Base-by-base conservation (phyloP, 495 filamentous ascomycete species). In the Darksidea phi region DNA sequence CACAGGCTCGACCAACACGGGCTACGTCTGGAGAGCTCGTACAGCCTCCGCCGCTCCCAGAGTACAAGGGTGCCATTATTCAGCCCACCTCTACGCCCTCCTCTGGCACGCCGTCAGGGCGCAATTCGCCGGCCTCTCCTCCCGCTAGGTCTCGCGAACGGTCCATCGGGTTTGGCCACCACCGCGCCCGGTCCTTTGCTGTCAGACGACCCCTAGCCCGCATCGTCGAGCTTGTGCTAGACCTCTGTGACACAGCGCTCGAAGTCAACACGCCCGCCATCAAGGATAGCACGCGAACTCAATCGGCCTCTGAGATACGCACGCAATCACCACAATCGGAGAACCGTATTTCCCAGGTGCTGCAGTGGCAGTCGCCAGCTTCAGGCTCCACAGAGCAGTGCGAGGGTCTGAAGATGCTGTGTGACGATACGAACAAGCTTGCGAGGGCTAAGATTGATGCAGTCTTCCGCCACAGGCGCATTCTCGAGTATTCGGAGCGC, bases 311-410 rank as follows among this genome's bases (percentile, higher is more conserved):
- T 6, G 77, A 78, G 36, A 84, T 97, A 53, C 85, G 95, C 25
- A 95, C 93, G 1, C 84, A 96, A 70, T 97, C 95, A 0, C 94
- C 94, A 10, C 88, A 97, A 70, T 97, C 94, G 3, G 94, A 97
- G 70, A 90, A 87, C 41, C 85, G 92, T 12, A 90, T 96, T 54
- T 85, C 88, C 0, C 95, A 98, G 73, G 92, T 98, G 26, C 67
- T 94, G 58, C 90, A 95, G 70, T 98, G 94, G 94, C 89, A 93
- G 68, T 95, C 92, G 3, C 95, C 94, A 6, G 87, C 88, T 64
- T 87, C 89, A 20, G 91, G 89, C 67, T 93, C 91, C 1, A 75
- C 95, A n/a, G 95, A 97, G 42, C 89, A 96, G 70, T 95, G 96
- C 67, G 90, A 92, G 68, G 94, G 95, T 0, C 80, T 98, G 18